These are phyloP conservation scores for Cyclocybe aegerita DNA, from an alignment of 768 basidiomycete genomes.

Conservation along the genomic window DNA sequence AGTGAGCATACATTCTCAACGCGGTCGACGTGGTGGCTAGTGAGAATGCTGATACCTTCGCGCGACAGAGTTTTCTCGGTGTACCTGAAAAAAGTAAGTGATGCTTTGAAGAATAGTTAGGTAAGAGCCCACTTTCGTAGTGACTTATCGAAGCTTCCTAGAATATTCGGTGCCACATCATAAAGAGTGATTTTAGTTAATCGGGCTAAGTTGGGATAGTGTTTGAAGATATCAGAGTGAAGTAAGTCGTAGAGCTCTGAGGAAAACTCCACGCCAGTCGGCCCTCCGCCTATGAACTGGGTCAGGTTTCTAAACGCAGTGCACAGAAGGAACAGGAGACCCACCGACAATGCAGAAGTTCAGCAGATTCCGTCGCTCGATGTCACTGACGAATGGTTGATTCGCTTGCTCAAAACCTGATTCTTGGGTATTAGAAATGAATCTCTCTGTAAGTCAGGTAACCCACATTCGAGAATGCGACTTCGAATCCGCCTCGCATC, in stretches of 20 bases:
- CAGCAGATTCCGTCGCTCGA: constrained; percentile 71
- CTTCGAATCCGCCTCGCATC: constrained; percentile 72
- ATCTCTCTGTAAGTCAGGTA: neutral
- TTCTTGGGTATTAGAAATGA: neutral
- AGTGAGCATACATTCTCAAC: constrained; percentile 53
- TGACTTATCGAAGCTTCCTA: constrained; percentile 70
- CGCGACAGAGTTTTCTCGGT: constrained; percentile 69
- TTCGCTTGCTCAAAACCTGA: constrained; percentile 84
- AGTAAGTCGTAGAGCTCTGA: constrained; percentile 82
- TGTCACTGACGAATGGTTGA: constrained; percentile 74
- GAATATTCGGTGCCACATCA: constrained; percentile 78
- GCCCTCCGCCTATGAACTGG: constrained; percentile 57
- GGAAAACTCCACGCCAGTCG: constrained; percentile 80
- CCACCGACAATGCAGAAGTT: constrained; percentile 86
- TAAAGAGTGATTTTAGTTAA: constrained; percentile 75
- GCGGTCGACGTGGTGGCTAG: constrained; percentile 70
- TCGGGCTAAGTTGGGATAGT: constrained; percentile 64
- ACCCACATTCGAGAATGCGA: constrained; percentile 70
- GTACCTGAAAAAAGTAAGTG: constrained; percentile 41
- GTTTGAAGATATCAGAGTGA: constrained; percentile 56
- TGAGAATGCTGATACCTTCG: constrained; percentile 73
- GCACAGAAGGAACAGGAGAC: constrained; percentile 14
- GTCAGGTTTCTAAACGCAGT: neutral
- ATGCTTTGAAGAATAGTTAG: neutral
- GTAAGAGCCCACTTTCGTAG: constrained; percentile 48